Base-by-base conservation (phyloP, 2,329 filamentous ascomycete genomes). In the Nothopassalora personata region DNA sequence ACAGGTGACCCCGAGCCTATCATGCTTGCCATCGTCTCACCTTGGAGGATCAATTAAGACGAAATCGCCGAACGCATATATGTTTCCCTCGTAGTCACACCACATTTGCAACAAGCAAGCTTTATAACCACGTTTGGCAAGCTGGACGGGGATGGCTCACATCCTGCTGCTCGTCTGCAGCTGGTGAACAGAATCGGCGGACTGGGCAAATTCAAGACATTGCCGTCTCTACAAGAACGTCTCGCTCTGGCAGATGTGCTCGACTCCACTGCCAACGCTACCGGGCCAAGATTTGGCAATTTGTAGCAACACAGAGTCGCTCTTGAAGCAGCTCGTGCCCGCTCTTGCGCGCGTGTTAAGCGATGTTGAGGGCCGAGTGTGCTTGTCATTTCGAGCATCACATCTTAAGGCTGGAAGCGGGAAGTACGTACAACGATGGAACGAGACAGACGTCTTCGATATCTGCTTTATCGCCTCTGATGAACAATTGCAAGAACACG, bases 21-120 rank as follows among this genome's bases (percentile, higher is more conserved):
- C 50, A 23, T 62, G n/a, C 11, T 62, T 34, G 60, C 60, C 3
- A 62, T 62, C 18, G 36, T 55, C 2, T 59, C 56, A 15, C 36
- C 57, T 7, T 62, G 60, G 13, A 54, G 60, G 13, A 54, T 62
- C 43, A 59, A 59, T n/a, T 36, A 50, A 15, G 60, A 59, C 15
- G 48, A 36, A 30, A n/a, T 53, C 23, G 39, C n/a, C 3, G 50
- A 47, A 6, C 18, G 18, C 9, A 53, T 51, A 19, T 43, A 46
- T 23, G 39, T 51, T 5, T 43, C 50, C 5, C 39, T 59, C 9
- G 47, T 59, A n/a, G 59, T 62, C 18, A 31, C 45, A 23, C 56
- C 60, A 31, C 60, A 62, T 23, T 4, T 34, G 19, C 57, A 54
- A 1, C 56, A 47, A 43, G n/a, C 52, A 18, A 62, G 47, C 18